Percentiles rank a stretch among this genome's conserved stretches.
Conservation (phyloP, 768 basidiomycete species). For the Collybia sordida region DNA sequence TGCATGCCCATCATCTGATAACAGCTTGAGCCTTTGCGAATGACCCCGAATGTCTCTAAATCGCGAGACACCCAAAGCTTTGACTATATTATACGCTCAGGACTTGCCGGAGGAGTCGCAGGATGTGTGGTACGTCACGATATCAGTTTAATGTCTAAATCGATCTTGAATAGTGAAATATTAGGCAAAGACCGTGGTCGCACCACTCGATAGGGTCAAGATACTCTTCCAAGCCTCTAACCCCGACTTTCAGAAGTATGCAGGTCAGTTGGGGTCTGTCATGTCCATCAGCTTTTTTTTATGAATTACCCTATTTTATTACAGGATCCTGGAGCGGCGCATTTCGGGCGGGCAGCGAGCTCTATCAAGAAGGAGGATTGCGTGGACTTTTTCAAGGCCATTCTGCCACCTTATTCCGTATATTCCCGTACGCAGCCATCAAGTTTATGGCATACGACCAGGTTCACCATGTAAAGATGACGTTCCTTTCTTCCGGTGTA, state of each 20-base stretch:
- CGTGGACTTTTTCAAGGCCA: constrained; percentile 94
- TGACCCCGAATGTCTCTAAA: constrained; percentile 58
- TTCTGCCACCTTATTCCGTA: constrained; percentile 88
- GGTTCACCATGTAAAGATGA: constrained; percentile 61
- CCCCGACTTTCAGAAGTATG: constrained; percentile 90
- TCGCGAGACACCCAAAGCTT: constrained; percentile 54
- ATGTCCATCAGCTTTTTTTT: constrained; percentile 16
- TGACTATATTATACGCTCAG: constrained; percentile 72
- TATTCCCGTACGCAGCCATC: constrained; percentile 96
- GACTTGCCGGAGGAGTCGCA: constrained; percentile 90
- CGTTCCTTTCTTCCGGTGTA: neutral
- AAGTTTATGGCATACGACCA: constrained; percentile 98
- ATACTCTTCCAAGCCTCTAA: constrained; percentile 98
- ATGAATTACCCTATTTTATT: neutral
- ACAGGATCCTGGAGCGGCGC: constrained; percentile 88
- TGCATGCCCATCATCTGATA: constrained; percentile 30
- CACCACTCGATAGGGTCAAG: constrained; percentile 96
- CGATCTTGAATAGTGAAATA: neutral
- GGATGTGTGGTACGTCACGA: constrained; percentile 79
- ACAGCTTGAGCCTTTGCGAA: constrained; percentile 34
- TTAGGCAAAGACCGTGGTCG: constrained; percentile 92
- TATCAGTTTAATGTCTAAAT: constrained; percentile 5
- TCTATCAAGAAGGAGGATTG: constrained; percentile 66
- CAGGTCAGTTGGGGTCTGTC: constrained; percentile 56
- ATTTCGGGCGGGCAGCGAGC: constrained; percentile 70